A percentile compares a stretch with the other conserved stretches of the same genome.
Conservation (phyloP, 805 yeast species). For the Martiniozyma abietophila region DNA sequence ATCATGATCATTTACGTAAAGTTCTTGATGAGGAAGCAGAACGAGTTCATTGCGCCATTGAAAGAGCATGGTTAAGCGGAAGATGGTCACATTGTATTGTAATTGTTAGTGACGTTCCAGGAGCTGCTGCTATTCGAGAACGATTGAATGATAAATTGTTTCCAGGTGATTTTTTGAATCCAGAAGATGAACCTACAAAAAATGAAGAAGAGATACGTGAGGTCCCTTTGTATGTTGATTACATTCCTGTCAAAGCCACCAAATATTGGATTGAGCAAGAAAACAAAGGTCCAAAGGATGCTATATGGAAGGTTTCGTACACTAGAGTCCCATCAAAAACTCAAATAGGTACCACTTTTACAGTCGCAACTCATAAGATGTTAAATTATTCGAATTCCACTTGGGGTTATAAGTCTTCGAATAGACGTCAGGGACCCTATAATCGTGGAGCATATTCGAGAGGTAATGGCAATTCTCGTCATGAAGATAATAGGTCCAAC, state of each 20-base stretch:
- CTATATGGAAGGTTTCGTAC: constrained; percentile 36
- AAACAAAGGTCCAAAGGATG: constrained; percentile 34
- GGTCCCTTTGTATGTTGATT: constrained; percentile 31
- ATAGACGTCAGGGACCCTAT: constrained; percentile 5
- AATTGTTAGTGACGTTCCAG: constrained; percentile 30
- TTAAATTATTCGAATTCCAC: constrained; percentile 26
- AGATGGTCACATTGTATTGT: constrained; percentile 35
- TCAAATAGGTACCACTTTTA: constrained; percentile 19
- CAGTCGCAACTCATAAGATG: constrained; percentile 26
- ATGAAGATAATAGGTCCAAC: too few relatives aligned
- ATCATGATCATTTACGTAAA: constrained; percentile 30
- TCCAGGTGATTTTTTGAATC: constrained; percentile 24
- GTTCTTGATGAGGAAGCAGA: constrained; percentile 26
- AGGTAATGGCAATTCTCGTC: too few relatives aligned
- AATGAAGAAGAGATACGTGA: constrained; percentile 14
- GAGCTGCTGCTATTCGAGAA: constrained; percentile 30
- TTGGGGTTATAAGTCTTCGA: constrained; percentile 27
- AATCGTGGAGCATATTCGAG: constrained; percentile 9
- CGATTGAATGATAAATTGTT: constrained; percentile 29
- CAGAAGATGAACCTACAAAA: constrained; percentile 10
- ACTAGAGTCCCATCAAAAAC: constrained; percentile 26
- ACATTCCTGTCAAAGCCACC: constrained; percentile 36
- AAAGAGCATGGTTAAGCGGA: constrained; percentile 37
- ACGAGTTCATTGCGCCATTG: constrained; percentile 22
- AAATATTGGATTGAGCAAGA: constrained; percentile 40